Evolutionary conservation across 768 basidiomycete genomes (phyloP).

Genomic region (Suillus subalutaceus): DNA sequence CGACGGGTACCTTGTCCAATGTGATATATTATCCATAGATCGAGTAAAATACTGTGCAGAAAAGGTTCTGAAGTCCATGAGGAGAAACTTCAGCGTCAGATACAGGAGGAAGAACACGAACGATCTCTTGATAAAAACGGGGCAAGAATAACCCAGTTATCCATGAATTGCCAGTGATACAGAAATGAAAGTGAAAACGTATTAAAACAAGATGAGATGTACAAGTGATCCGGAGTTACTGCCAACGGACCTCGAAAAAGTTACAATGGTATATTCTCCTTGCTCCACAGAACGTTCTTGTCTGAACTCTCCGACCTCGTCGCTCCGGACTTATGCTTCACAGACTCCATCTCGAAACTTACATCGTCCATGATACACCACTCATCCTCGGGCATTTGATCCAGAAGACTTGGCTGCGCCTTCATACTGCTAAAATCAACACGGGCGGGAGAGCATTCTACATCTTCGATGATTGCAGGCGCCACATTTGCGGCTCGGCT

Average conservation of each 20-base stretch:
- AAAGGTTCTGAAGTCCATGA: not conserved
- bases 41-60: not conserved
- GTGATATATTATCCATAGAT: not conserved
- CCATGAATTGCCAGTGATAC: not conserved
- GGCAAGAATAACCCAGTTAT: not conserved
- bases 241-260: not conserved
- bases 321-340: constrained; percentile 23
- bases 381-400: constrained; percentile 63
- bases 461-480: constrained; percentile 34
- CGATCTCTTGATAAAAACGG: not conserved
- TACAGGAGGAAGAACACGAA: not conserved
- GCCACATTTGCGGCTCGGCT: constrained; percentile 33
- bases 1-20: not conserved
- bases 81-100: not conserved
- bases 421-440: constrained; percentile 37
- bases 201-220: not conserved
- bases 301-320: constrained; percentile 37
- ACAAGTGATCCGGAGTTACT: not conserved
- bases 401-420: constrained; percentile 54
- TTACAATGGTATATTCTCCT: constrained; percentile 26
- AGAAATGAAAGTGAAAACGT: not conserved
- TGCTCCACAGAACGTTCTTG: constrained; percentile 32
- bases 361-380: constrained; percentile 49
- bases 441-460: constrained; percentile 55
- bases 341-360: constrained; percentile 52